Conservation (phyloP, 768 basidiomycete species). For the Termitomyces sp. region DNA sequence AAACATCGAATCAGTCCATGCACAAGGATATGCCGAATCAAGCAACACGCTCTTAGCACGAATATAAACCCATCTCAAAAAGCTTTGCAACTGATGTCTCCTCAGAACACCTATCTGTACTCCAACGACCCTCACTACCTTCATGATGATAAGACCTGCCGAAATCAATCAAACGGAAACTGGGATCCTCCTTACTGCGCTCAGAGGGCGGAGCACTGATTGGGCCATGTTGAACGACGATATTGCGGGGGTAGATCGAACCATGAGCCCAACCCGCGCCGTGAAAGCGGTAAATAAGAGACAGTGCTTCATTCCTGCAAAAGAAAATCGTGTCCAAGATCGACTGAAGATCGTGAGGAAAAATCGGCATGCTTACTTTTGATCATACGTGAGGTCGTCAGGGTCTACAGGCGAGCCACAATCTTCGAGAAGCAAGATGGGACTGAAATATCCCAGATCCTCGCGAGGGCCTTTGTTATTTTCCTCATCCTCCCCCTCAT, state of each 20-base stretch:
- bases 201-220: constrained; percentile 10
- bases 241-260: constrained; percentile 32
- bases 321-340: background rate
- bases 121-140: background rate
- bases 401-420: constrained; percentile 29
- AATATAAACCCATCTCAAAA: constrained; percentile 5
- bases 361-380: constrained; percentile 22
- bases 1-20: background rate
- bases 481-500: background rate
- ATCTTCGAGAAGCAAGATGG: constrained; percentile 38
- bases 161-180: constrained; percentile 40
- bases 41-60: background rate
- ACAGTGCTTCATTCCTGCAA: constrained; percentile 32
- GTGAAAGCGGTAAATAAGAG: constrained; percentile 32
- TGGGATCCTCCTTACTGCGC: constrained; percentile 14
- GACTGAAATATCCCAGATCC: constrained; percentile 26
- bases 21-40: background rate
- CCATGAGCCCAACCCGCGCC: constrained; percentile 29
- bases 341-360: background rate
- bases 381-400: constrained; percentile 27
- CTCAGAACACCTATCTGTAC: background rate
- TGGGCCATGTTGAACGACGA: constrained; percentile 31
- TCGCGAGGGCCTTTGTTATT: background rate
- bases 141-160: constrained; percentile 16
- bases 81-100: constrained; percentile 1